phyloP scores from a whole-genome alignment of 352 stramenopile genomes.

The Phytophthora rubi region DNA sequence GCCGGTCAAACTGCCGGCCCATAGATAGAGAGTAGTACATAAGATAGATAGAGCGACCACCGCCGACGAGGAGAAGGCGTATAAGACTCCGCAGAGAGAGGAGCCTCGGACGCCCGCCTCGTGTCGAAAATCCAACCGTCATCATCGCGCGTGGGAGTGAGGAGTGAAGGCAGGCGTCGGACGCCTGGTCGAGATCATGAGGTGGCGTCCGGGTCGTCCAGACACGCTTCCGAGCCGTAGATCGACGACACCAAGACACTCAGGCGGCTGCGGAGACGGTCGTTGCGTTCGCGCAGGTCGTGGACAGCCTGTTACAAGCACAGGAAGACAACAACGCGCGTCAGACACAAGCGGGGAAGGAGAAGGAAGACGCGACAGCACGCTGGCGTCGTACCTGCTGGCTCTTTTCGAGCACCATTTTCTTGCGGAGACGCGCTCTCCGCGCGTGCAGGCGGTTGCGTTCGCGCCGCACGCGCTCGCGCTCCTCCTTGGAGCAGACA shows the following conservation, averaged over 20 bases:
- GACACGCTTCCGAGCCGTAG: conserved; percentile 50
- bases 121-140: conserved; percentile 23
- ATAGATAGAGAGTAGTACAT: conserved; percentile 46
- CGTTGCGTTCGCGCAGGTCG: conserved; percentile 66
- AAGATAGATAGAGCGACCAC: conserved; percentile 41
- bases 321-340: conserved; percentile 6
- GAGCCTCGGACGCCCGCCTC: background rate
- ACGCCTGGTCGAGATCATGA: conserved; percentile 33
- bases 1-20: conserved; percentile 36
- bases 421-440: conserved; percentile 78
- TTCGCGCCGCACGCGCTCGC: conserved; percentile 73
- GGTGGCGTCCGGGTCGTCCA: conserved; percentile 33
- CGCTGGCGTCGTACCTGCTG: conserved; percentile 53
- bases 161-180: conserved; percentile 18
- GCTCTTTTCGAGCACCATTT: conserved; percentile 80
- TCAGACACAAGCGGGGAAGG: background rate
- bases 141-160: conserved; percentile 8
- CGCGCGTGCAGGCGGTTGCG: conserved; percentile 79
- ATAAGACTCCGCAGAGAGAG: background rate
- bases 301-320: conserved; percentile 54
- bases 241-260: conserved; percentile 68
- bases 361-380: background rate
- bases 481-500: conserved; percentile 69
- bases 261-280: conserved; percentile 63
- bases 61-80: conserved; percentile 10